Conservation (phyloP, 148 eudicot species). For the Suaeda aralocaspica region DNA sequence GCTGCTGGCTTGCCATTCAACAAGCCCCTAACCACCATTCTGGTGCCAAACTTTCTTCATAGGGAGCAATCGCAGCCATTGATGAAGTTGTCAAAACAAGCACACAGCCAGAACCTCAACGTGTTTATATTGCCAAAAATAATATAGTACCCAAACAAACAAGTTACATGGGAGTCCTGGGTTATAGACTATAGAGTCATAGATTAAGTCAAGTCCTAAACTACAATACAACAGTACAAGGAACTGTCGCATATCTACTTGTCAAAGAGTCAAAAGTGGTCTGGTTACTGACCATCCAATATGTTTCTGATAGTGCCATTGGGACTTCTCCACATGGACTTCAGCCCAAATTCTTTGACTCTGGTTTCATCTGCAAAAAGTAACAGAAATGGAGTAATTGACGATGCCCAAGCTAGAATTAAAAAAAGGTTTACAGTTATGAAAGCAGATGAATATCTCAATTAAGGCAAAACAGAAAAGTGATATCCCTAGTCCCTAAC, state of each 20-base stretch:
- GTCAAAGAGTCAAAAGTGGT: background rate
- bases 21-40: background rate
- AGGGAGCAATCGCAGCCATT: background rate
- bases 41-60: background rate
- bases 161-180: background rate
- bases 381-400: background rate
- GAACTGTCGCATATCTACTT: background rate
- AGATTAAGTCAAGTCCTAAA: constrained; percentile 6
- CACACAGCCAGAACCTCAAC: background rate
- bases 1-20: background rate
- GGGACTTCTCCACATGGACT: constrained; percentile 93
- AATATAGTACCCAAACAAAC: background rate
- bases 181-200: background rate
- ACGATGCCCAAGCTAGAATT: background rate
- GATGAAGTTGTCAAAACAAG: background rate
- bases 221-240: constrained; percentile 3
- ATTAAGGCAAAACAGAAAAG: background rate
- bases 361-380: constrained; percentile 77
- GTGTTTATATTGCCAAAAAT: background rate
- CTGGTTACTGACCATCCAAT: constrained; percentile 58
- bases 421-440: too few relatives aligned
- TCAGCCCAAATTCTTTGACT: constrained; percentile 68
- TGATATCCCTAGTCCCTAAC: background rate
- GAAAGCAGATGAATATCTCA: background rate
- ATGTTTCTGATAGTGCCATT: constrained; percentile 95